Percentiles rank a stretch among this genome's conserved stretches.
Evolutionary conservation across 129 eudicot species (phyloP).

Genomic region (Smallanthus sonchifolius): DNA sequence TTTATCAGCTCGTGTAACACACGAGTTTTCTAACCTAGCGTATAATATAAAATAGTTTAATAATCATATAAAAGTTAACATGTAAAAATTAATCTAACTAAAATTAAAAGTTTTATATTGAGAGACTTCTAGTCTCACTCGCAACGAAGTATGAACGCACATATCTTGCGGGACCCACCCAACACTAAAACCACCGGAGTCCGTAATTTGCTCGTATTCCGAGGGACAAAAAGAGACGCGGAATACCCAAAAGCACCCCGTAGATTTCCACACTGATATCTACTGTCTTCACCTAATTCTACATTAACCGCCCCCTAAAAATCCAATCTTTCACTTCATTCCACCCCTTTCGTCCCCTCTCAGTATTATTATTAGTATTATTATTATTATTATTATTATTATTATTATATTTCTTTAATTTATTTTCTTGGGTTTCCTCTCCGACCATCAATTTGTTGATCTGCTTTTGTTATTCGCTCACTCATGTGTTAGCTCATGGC

Average conservation of each 20-base stretch:
- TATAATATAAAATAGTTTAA: constrained; percentile 40
- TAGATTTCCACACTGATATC: constrained; percentile 12
- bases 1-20: too few relatives aligned
- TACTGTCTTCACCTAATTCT: constrained; percentile 39
- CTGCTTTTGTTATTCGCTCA: constrained; percentile 62
- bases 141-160: not conserved
- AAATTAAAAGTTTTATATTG: too few relatives aligned
- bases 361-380: too few relatives aligned
- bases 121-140: not conserved
- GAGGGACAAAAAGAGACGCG: not conserved
- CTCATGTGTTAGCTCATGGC: constrained; percentile 38
- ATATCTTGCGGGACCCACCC: not conserved
- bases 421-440: constrained; percentile 30
- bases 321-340: constrained; percentile 25
- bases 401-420: constrained; percentile 8
- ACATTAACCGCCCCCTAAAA: constrained; percentile 24
- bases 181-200: constrained; percentile 26
- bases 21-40: too few relatives aligned
- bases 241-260: not conserved
- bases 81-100: too few relatives aligned
- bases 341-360: constrained; percentile 16
- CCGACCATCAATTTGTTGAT: constrained; percentile 70
- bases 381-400: not conserved
- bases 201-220: constrained; percentile 24
- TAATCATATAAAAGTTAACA: constrained; percentile 54